These are phyloP conservation scores for Sporobolomyces pararoseus DNA, from an alignment of 768 basidiomycete genomes.

Conservation along the genomic window DNA sequence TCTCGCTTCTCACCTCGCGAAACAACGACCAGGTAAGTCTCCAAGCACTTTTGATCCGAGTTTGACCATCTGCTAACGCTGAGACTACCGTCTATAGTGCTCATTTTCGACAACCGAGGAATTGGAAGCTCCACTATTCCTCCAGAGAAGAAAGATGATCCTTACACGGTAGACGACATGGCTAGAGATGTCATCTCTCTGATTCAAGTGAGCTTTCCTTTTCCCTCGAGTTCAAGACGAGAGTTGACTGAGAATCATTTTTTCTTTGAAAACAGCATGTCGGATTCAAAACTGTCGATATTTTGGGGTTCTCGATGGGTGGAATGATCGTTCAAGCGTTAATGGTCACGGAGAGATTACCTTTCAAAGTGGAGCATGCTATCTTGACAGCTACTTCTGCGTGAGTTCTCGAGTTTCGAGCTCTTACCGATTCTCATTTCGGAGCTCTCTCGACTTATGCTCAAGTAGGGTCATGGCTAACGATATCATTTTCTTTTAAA, in stretches of 20 bases:
- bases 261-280: slow-evolving; percentile 33
- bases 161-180: slow-evolving; percentile 22
- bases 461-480: too few species aligned
- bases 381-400: slow-evolving; percentile 34
- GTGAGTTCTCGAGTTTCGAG: background rate
- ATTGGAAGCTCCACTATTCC: slow-evolving; percentile 27
- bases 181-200: background rate
- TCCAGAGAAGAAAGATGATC: background rate
- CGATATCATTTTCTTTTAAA: too few species aligned
- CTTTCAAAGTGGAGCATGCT: slow-evolving; percentile 33
- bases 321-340: slow-evolving; percentile 35
- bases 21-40: slow-evolving; percentile 16
- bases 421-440: background rate
- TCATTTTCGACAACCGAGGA: slow-evolving; percentile 38
- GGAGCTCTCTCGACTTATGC: too few species aligned
- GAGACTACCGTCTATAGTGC: background rate
- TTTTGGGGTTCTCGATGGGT: slow-evolving; percentile 39
- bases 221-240: too few species aligned
- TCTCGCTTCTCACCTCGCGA: slow-evolving; percentile 6
- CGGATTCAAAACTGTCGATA: slow-evolving; percentile 17
- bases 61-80: background rate
- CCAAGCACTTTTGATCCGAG: too few species aligned
- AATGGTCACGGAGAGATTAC: slow-evolving; percentile 1
- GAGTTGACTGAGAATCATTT: too few species aligned
- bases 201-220: slow-evolving; percentile 21